phyloP scores from a whole-genome alignment of 805 yeast species.

The Lachancea meyersii region DNA sequence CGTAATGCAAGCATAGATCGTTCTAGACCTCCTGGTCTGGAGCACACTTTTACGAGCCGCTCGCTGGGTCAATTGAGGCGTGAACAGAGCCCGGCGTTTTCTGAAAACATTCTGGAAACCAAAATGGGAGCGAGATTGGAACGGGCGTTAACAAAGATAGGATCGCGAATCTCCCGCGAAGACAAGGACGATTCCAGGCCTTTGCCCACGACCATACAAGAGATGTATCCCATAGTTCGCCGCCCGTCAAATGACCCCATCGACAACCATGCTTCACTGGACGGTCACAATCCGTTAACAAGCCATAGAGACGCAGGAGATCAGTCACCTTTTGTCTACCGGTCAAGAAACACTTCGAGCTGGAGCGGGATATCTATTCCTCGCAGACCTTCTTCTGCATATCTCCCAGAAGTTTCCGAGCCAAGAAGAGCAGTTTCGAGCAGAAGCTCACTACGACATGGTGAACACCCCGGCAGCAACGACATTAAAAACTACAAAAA shows the following conservation, averaged over 20 bases:
- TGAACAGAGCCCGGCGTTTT: neutral
- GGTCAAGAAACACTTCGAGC: neutral
- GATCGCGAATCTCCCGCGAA: slow-evolving; percentile 9
- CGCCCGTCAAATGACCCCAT: neutral
- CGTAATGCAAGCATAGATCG: neutral
- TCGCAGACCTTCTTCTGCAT: slow-evolving; percentile 8
- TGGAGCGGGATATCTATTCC: neutral
- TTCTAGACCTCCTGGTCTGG: neutral
- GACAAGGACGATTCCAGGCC: neutral
- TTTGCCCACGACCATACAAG: slow-evolving; percentile 26
- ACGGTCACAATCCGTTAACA: no score
- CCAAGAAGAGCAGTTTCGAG: neutral
- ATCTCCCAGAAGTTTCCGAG: neutral
- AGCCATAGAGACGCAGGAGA: neutral
- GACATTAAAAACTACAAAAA: no score
- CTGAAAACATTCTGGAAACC: slow-evolving; percentile 18
- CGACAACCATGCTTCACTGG: no score
- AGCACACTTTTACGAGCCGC: neutral
- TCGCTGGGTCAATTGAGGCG: neutral
- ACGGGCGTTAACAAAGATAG: slow-evolving; percentile 26
- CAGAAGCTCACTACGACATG: neutral
- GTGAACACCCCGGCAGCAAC: no score
- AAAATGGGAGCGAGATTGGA: slow-evolving; percentile 33
- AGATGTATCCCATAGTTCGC: slow-evolving; percentile 13
- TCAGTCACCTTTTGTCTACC: neutral